These are phyloP conservation scores for Botrytis medusae DNA, from an alignment of 2,329 filamentous ascomycete genomes.

Conservation along the genomic window DNA sequence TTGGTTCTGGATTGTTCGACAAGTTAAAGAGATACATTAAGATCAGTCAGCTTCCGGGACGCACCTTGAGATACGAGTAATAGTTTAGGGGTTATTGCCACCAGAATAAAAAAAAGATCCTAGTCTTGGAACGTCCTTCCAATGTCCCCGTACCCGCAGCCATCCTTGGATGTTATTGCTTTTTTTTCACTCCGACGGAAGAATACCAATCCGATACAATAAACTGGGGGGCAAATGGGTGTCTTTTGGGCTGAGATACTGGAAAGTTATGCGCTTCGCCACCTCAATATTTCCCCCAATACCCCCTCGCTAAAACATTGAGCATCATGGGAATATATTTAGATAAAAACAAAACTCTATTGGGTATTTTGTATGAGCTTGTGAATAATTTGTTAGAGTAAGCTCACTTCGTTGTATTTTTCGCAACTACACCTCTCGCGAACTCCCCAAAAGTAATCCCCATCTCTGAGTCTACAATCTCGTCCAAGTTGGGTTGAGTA, in stretches of 20 bases:
- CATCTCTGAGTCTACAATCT: slow-evolving; percentile 69
- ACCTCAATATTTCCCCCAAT: not conserved
- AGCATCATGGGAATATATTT: not conserved
- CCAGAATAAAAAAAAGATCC: not conserved
- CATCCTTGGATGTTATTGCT: not conserved
- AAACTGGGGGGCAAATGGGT: not conserved
- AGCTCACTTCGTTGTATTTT: slow-evolving; percentile 39
- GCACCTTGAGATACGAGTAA: not conserved
- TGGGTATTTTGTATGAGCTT: not conserved
- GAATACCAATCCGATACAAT: not conserved
- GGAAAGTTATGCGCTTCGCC: not conserved
- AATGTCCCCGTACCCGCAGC: not conserved
- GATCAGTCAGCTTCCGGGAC: not conserved
- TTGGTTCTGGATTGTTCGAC: slow-evolving; percentile 2
- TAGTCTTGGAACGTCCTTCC: not conserved
- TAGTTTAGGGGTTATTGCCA: not conserved
- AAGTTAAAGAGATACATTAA: not conserved
- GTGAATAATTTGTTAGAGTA: not conserved
- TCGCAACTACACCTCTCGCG: slow-evolving; percentile 48
- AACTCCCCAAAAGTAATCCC: slow-evolving; percentile 74
- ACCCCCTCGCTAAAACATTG: slow-evolving; percentile 14
- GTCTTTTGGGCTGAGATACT: not conserved
- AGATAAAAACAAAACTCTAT: not conserved
- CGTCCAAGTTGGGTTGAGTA: slow-evolving; percentile 89
- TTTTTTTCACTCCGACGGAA: not conserved